phyloP scores from a whole-genome alignment of 352 stramenopile species.

The Plasmopara viticola region DNA sequence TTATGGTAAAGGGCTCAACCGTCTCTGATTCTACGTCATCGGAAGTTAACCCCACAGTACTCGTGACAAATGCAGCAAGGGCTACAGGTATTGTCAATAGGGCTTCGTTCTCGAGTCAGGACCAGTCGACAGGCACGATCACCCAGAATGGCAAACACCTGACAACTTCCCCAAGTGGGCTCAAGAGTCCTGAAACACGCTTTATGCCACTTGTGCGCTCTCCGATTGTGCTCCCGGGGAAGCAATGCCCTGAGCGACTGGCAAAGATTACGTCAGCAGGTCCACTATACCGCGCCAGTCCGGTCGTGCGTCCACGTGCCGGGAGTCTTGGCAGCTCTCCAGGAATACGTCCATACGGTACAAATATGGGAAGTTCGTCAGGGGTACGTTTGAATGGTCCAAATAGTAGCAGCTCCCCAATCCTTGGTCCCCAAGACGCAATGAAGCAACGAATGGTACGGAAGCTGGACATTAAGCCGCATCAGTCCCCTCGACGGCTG shows the following conservation, averaged over 20 bases:
- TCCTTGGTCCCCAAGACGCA: slow-evolving; percentile 10
- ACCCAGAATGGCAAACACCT: slow-evolving; percentile 16
- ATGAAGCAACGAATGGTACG: slow-evolving; percentile 35
- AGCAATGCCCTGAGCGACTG: slow-evolving; percentile 43
- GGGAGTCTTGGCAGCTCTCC: slow-evolving; percentile 16
- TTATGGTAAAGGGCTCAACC: slow-evolving; percentile 3
- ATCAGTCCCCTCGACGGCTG: slow-evolving; percentile 60
- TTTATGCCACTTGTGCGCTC: slow-evolving; percentile 23
- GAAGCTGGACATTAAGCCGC: slow-evolving; percentile 71
- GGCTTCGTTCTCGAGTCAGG: slow-evolving; percentile 1
- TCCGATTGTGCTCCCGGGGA: slow-evolving; percentile 39
- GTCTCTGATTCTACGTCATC: slow-evolving; percentile 2
- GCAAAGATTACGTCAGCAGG: slow-evolving; percentile 52
- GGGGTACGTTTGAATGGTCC: slow-evolving; percentile 13
- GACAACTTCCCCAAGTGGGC: slow-evolving; percentile 3
- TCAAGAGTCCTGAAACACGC: slow-evolving; percentile 8
- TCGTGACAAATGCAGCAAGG: not conserved
- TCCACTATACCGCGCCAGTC: slow-evolving; percentile 43
- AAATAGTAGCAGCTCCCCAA: slow-evolving; percentile 12
- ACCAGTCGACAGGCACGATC: slow-evolving; percentile 17
- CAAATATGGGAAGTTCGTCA: slow-evolving; percentile 12
- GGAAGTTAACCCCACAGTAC: not conserved
- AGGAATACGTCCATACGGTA: slow-evolving; percentile 14
- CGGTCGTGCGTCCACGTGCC: slow-evolving; percentile 41
- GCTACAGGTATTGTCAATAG: not conserved